Percentiles rank a stretch among this genome's conserved stretches.
phyloP scores from a whole-genome alignment of 2,329 filamentous ascomycete genomes.

The Calonectria naviculata region DNA sequence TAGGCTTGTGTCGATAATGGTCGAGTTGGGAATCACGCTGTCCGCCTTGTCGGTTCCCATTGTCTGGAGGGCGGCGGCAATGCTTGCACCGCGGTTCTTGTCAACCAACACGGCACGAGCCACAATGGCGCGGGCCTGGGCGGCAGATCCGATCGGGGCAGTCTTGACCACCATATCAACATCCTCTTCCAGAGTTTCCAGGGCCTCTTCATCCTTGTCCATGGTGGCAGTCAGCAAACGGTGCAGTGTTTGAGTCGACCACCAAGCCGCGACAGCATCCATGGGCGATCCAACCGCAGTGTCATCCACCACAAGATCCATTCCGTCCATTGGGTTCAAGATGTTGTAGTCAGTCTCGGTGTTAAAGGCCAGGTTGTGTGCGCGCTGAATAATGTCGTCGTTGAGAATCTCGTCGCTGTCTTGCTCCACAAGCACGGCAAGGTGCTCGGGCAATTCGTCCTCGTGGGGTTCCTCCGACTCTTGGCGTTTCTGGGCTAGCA shows the following conservation, averaged over 20 bases:
- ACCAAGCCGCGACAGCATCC: slow-evolving; percentile 93
- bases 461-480: slow-evolving; percentile 60
- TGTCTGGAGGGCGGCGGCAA: slow-evolving; percentile 65
- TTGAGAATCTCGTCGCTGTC: slow-evolving; percentile 87
- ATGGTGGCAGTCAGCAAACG: slow-evolving; percentile 74
- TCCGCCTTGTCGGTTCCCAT: slow-evolving; percentile 49
- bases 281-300: slow-evolving; percentile 86
- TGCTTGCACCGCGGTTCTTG: slow-evolving; percentile 65
- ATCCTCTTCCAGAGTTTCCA: slow-evolving; percentile 48
- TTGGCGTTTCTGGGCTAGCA: slow-evolving; percentile 55
- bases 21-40: slow-evolving; percentile 39
- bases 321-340: slow-evolving; percentile 72
- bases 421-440: slow-evolving; percentile 79
- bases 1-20: slow-evolving; percentile 59
- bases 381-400: slow-evolving; percentile 81
- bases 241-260: slow-evolving; percentile 80
- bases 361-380: slow-evolving; percentile 92
- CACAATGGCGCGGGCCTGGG: slow-evolving; percentile 70
- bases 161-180: slow-evolving; percentile 77
- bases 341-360: slow-evolving; percentile 77
- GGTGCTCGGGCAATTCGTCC: slow-evolving; percentile 76
- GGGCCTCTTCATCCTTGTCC: slow-evolving; percentile 55
- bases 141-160: slow-evolving; percentile 82
- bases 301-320: slow-evolving; percentile 88
- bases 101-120: slow-evolving; percentile 68